phyloP scores from a whole-genome alignment of 305 asterid genomes.

The Ajuga reptans region DNA sequence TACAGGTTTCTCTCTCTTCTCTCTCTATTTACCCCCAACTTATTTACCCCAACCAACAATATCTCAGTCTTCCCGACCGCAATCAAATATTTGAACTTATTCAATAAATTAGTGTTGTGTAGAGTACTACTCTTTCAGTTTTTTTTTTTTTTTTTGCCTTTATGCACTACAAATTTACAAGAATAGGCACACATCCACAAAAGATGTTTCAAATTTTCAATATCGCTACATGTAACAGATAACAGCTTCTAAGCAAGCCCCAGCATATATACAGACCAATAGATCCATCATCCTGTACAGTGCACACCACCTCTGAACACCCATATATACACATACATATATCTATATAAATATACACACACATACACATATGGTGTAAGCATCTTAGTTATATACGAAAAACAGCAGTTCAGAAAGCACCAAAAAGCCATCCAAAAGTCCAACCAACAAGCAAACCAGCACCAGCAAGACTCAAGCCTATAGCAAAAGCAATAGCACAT shows the following conservation, averaged over 20 bases:
- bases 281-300: background rate
- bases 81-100: too few species aligned
- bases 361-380: background rate
- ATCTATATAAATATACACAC: background rate
- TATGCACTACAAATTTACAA: too few species aligned
- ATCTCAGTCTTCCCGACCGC: too few species aligned
- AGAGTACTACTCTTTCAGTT: too few species aligned
- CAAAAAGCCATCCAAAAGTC: conserved; percentile 59
- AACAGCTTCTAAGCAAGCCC: background rate
- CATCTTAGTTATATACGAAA: background rate
- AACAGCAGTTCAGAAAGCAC: conserved; percentile 22
- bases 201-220: too few species aligned
- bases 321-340: background rate
- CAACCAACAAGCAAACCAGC: conserved; percentile 63
- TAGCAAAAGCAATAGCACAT: conserved; percentile 39
- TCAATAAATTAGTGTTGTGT: too few species aligned
- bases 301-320: background rate
- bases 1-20: too few species aligned
- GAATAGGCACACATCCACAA: too few species aligned
- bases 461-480: conserved; percentile 58
- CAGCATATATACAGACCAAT: background rate
- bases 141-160: too few species aligned
- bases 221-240: background rate
- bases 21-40: too few species aligned
- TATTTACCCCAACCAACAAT: too few species aligned